These are phyloP conservation scores for Cercospora beticola DNA, from an alignment of 2,329 filamentous ascomycete species.

Conservation along the genomic window DNA sequence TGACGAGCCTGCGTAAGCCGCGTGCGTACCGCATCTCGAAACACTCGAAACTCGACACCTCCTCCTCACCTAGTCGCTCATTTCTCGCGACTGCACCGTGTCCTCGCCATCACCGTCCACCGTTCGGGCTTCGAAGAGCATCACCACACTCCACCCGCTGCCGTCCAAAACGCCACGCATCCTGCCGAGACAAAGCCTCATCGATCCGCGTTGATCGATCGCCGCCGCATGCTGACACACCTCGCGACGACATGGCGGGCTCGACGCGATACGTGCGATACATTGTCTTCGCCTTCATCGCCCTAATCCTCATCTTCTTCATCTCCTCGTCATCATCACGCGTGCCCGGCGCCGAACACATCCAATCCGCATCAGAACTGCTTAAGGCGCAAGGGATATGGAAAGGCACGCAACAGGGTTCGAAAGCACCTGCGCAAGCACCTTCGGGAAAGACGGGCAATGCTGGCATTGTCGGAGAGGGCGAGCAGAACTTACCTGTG, in stretches of 20 bases:
- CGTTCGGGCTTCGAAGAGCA: neutral
- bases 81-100: neutral
- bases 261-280: conserved; percentile 70
- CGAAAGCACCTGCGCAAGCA: conserved; percentile 15
- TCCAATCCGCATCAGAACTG: conserved; percentile 38
- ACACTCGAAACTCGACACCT: neutral
- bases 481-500: conserved; percentile 18
- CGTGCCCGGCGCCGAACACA: conserved; percentile 36
- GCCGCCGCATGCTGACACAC: conserved; percentile 10
- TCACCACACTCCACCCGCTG: neutral
- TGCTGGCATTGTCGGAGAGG: conserved; percentile 11
- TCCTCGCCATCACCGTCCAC: neutral
- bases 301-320: conserved; percentile 78
- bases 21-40: neutral
- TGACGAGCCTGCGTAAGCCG: neutral
- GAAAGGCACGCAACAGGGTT: conserved; percentile 23
- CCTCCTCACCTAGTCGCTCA: conserved; percentile 1
- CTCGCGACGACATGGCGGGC: conserved; percentile 57
- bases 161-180: neutral
- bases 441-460: conserved; percentile 11
- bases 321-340: conserved; percentile 63
- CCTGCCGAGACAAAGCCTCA: neutral
- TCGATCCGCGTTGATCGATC: neutral
- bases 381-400: conserved; percentile 39
- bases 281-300: conserved; percentile 79